Evolutionary conservation across 495 filamentous ascomycete genomes (phyloP).

Genomic region (Penicillium steckii): DNA sequence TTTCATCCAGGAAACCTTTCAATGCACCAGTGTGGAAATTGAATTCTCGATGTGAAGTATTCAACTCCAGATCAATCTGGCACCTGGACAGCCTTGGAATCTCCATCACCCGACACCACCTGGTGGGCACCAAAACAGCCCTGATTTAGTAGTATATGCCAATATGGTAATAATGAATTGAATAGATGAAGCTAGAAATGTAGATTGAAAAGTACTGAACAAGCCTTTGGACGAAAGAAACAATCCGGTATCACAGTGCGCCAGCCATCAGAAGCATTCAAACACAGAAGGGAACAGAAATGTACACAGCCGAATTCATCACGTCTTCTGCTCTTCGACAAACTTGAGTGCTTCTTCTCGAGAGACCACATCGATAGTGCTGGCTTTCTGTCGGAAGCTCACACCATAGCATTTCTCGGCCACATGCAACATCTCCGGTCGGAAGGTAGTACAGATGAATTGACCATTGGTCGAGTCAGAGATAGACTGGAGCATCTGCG

Average conservation of each 20-base stretch:
- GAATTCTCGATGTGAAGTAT: too few relatives aligned
- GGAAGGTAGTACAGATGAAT: slow-evolving; percentile 94
- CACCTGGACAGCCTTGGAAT: too few relatives aligned
- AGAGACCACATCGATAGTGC: slow-evolving; percentile 83
- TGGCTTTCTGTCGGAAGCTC: slow-evolving; percentile 89
- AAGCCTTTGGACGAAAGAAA: neutral
- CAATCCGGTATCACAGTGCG: slow-evolving; percentile 22
- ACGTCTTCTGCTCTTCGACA: slow-evolving; percentile 74
- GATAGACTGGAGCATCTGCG: slow-evolving; percentile 78
- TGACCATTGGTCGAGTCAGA: slow-evolving; percentile 59
- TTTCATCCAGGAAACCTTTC: too few relatives aligned
- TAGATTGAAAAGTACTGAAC: neutral
- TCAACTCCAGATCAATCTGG: too few relatives aligned
- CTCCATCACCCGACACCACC: too few relatives aligned
- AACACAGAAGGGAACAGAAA: slow-evolving; percentile 8
- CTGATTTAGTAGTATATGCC: too few relatives aligned
- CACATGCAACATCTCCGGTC: slow-evolving; percentile 92
- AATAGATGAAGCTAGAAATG: too few relatives aligned
- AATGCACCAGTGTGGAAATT: too few relatives aligned
- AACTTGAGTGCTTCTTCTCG: slow-evolving; percentile 88
- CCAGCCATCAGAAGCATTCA: slow-evolving; percentile 3
- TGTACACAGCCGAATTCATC: slow-evolving; percentile 17
- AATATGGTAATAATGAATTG: too few relatives aligned
- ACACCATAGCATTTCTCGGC: slow-evolving; percentile 99
- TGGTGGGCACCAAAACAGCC: too few relatives aligned